Base-by-base conservation (phyloP, 192 early-diverging fungal species). In the Chytriomyces hyalinus region DNA sequence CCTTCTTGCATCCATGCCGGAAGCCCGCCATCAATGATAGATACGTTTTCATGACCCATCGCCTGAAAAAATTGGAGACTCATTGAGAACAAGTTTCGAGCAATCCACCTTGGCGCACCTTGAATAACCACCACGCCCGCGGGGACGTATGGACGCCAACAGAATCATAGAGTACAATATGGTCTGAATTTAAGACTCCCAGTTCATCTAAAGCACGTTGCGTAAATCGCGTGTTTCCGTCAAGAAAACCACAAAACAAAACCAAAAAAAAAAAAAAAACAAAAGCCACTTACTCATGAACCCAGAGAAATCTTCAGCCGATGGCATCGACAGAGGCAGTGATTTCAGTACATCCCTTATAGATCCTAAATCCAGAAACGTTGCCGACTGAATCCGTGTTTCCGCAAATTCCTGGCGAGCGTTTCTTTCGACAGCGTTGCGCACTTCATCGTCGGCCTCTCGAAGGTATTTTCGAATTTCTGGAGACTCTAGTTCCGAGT, bases 41-140 rank as follows among this genome's bases (percentile, higher is more conserved):
- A 95, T 2, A 96, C 90, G 3, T 93, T 92, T 45, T 92, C 67
- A 70, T 98, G 97, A 13, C 94, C 94, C 91, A 98, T 95, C n/a
- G 85, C 90, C 91, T 93, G 49, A 53, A 48, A 22, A 85, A 15
- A 66, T 47, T 24, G 0, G 20, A 48, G 0, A 24, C 44, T 20
- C 70, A 72, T 64, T 51, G 15, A 13, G 79, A 36, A 36, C 36
- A 36, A 36, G n/a, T 36, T 36, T 36, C 36, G 36, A 51, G 11
- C n/a, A 5, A 49, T 20, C 11, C 9, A 76, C 17, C 44, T 49
- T 22, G 36, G 46, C 70, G 10, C 73, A 89, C 93, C 80, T 93
- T 93, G 83, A 97, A 95, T 60, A 94, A 95, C 96, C 95, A 99
- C 81, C 92, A 97, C 22, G 94, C 93, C 15, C 97, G 90, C 53